These are phyloP conservation scores for Moniliophthora roreri DNA, from an alignment of 1,284 basidiomycete species.

Conservation along the genomic window DNA sequence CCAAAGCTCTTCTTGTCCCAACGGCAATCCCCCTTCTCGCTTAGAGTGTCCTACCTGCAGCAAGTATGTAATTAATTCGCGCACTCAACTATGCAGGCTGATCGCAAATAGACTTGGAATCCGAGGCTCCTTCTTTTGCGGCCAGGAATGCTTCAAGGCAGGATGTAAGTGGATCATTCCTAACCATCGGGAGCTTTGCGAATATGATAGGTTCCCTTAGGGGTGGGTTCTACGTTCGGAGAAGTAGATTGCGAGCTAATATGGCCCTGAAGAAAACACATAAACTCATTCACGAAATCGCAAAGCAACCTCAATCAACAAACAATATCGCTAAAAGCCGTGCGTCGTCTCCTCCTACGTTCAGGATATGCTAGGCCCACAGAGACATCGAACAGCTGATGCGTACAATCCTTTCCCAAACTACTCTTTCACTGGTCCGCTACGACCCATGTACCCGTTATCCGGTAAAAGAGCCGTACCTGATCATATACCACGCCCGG, in stretches of 20 bases:
- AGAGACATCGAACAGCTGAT: slow-evolving; percentile 43
- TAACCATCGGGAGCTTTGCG: slow-evolving; percentile 3
- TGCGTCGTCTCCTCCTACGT: slow-evolving; percentile 4
- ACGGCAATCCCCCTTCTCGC: slow-evolving; percentile 72
- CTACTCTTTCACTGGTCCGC: slow-evolving; percentile 66
- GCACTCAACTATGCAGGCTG: slow-evolving; percentile 7
- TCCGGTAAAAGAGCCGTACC: slow-evolving; percentile 71
- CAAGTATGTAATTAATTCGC: slow-evolving; percentile 50
- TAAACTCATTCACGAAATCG: slow-evolving; percentile 71
- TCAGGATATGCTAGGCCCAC: not conserved
- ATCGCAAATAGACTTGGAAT: slow-evolving; percentile 63
- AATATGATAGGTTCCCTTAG: slow-evolving; percentile 26
- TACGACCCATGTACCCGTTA: slow-evolving; percentile 77
- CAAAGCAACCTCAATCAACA: slow-evolving; percentile 19
- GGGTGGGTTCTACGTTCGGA: slow-evolving; percentile 35
- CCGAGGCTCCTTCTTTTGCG: slow-evolving; percentile 80
- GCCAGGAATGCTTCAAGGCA: slow-evolving; percentile 84
- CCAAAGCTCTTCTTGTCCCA: slow-evolving; percentile 69
- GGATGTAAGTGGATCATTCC: slow-evolving; percentile 57
- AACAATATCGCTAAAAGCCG: slow-evolving; percentile 8
- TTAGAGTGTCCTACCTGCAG: slow-evolving; percentile 83
- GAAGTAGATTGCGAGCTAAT: slow-evolving; percentile 3
- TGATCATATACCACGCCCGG: slow-evolving; percentile 74
- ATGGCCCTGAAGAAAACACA: slow-evolving; percentile 72
- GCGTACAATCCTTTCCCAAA: slow-evolving; percentile 75